Base-by-base conservation (phyloP, 2,329 filamentous ascomycete genomes). In the Aspergillus fumigatiaffinis region DNA sequence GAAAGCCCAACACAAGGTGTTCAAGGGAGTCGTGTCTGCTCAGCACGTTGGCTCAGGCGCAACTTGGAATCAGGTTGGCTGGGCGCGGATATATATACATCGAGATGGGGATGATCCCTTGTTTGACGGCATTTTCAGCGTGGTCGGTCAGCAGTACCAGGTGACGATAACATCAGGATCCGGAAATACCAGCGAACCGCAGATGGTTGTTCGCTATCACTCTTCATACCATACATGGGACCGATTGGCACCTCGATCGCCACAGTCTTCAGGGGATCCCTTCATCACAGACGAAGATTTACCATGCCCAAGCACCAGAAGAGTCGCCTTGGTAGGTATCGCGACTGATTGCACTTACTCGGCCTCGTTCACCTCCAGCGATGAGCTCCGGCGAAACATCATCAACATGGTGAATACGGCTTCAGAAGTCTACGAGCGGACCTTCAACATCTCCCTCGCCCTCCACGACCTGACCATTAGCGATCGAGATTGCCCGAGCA, bases 261-360 rank as follows among this genome's bases (percentile, higher is more conserved):
- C 1, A 1, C 32, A 35, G 5, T 35, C 14, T 17, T 35, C 32
- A 2, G 32, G 32, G 4, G 7, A 17, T 35, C 32, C 32, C 14
- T 35, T 35, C 32, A 35, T 14, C 14, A 14, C 32, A 35, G 32
- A 35, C 2, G 32, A 35, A 17, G 32, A 35, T 17, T 35, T 35
- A 35, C 32, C 32, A 5, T 97, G 93, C 72, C 92, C 92, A 3
- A 85, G 81, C 0, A 91, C 90, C n/a, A 84, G 91, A 63, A 92
- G 88, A 73, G 90, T 97, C 20, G 92, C 93, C 0, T 81, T 96
- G 21, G 83, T 97, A 23, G 93, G 93, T 23, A 86, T 97, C 28
- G 92, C 91, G 6, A 92, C 91, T 0, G 93, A 97, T 73, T 97
- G 93, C 77, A 89, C 86, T 1, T 97, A 96, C 70, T 91, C 87